Evolutionary conservation across 2,329 filamentous ascomycete species (phyloP), one percentile per base, ranked within the genome.

Genomic region (Bipolaris cookei): DNA sequence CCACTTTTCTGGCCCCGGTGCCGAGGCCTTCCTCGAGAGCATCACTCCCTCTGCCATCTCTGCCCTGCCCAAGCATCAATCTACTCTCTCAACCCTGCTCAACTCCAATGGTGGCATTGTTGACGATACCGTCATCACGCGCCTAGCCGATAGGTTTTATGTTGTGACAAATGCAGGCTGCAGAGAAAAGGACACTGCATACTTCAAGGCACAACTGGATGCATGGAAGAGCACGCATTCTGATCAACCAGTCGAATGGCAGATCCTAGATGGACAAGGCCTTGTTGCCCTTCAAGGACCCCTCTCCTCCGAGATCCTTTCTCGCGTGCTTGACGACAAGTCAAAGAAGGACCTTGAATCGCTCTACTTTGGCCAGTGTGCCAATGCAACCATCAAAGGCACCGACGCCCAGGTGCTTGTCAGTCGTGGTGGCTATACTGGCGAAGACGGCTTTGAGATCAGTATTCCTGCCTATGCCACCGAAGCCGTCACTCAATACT

Each of bases 371-470:
- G 94, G 95, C 57, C 86, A 88, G 67, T 88, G 87, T 56, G 83
- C 84, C 51, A 86, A 84, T 70, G 84, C 90, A 18, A 84, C 85
- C 62, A 79, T 97, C 51, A 85, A 83, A 11, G 78, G 82, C 35
- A 84, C 83, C 42, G 83, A 82, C 35, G 79, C 79, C 6, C 58
- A 71, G 64, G 73, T 95, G 45, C 84, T 97, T 48, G 88, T 97
- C 72, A 93, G 88, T 73, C 87, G 95, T 59, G 95, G 90, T 44
- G 95, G 95, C 4, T 99, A 99, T 81, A 99, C 95, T 0, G 95
- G 95, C 58, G 95, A 99, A 81, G 95, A 99, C 76, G 95, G 95
- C 39, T 99, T 99, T 78, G 95, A 99, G 80, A 91, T 99, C 71
- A 95, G 91, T 38, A 90, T 97, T 68, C 86, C 89, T 1, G 83